These are phyloP conservation scores for Exophiala viscosa DNA, from an alignment of 2,329 filamentous ascomycete genomes.

Conservation along the genomic window DNA sequence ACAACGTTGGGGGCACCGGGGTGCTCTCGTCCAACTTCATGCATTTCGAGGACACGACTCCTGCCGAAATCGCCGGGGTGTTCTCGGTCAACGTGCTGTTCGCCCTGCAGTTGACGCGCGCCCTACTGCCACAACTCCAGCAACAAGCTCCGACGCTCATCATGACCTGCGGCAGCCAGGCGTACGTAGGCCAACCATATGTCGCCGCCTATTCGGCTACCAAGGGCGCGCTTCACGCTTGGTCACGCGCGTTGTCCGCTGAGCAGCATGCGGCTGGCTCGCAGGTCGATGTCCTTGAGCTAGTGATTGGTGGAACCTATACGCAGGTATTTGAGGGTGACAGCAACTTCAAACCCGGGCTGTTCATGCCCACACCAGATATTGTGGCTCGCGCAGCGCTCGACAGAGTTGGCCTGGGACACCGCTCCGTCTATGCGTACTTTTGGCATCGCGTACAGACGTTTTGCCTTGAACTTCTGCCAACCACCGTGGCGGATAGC, in stretches of 20 bases:
- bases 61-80: slow-evolving; percentile 40
- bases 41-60: slow-evolving; percentile 36
- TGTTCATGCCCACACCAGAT: not conserved
- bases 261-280: not conserved
- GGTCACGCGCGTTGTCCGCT: not conserved
- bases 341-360: not conserved
- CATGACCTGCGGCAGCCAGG: not conserved
- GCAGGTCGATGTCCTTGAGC: not conserved
- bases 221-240: not conserved
- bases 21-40: slow-evolving; percentile 30
- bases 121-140: slow-evolving; percentile 40
- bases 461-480: not conserved
- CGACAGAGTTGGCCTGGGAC: not conserved
- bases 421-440: not conserved
- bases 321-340: not conserved
- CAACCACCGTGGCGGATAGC: not conserved
- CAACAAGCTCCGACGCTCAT: not conserved
- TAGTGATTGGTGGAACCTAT: not conserved
- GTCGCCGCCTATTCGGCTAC: not conserved
- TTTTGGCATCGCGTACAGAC: not conserved
- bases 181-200: not conserved
- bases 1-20: slow-evolving; percentile 51
- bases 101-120: slow-evolving; percentile 46
- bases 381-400: not conserved
- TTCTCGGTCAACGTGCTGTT: slow-evolving; percentile 50